Evolutionary conservation across 805 yeast species (phyloP).

Genomic region (Zygosaccharomyces gambellarensis): DNA sequence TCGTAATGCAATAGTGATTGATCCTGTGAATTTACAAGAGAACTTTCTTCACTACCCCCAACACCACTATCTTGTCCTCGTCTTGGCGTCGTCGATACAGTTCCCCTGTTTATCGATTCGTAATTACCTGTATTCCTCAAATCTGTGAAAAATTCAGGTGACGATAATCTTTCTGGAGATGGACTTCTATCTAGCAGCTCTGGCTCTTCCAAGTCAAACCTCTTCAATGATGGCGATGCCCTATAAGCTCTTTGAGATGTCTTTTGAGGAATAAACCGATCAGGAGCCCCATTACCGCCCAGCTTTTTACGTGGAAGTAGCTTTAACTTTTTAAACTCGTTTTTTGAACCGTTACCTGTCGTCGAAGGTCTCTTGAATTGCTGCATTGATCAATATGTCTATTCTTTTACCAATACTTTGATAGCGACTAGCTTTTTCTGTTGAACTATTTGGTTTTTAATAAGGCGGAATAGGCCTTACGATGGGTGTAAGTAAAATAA

Average conservation of each 20-base stretch:
- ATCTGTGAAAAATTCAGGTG: conserved; percentile 32
- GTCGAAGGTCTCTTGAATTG: conserved; percentile 1
- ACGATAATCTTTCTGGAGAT: conserved; percentile 28
- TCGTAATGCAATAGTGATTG: background rate
- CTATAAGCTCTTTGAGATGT: conserved; percentile 31
- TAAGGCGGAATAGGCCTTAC: background rate
- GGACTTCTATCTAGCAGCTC: conserved; percentile 17
- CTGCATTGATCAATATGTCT: background rate
- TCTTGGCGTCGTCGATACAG: conserved; percentile 2
- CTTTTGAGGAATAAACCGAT: conserved; percentile 38
- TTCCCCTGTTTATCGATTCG: conserved; percentile 15
- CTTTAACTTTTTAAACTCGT: background rate
- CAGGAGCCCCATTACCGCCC: conserved; percentile 22
- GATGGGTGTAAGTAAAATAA: background rate
- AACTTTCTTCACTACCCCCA: background rate
- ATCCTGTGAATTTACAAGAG: background rate
- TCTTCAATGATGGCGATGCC: conserved; percentile 20
- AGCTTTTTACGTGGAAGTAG: conserved; percentile 1
- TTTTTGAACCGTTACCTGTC: background rate
- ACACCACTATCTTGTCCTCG: background rate
- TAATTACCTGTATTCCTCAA: conserved; percentile 24
- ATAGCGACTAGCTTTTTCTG: background rate
- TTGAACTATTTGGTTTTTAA: background rate
- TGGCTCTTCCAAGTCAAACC: conserved; percentile 12
- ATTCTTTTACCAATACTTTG: background rate